Evolutionary conservation across 805 yeast species (phyloP).

Genomic region (Pichia gijzeniarum): DNA sequence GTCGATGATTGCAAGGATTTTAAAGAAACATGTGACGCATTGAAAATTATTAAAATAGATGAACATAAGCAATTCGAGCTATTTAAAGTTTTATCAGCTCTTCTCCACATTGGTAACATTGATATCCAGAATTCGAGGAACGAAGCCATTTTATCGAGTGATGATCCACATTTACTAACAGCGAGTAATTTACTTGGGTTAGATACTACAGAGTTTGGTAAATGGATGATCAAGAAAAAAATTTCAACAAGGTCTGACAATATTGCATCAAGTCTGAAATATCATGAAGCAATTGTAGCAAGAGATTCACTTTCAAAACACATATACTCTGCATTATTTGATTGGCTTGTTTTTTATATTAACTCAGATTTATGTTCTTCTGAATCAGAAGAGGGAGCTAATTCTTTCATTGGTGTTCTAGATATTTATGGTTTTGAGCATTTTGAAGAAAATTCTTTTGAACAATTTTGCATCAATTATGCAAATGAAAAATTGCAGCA

Average conservation of each 20-base stretch:
- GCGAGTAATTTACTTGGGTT: slow-evolving; percentile 82
- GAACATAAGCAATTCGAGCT: slow-evolving; percentile 54
- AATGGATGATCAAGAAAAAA: slow-evolving; percentile 91
- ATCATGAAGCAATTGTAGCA: slow-evolving; percentile 80
- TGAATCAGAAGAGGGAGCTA: slow-evolving; percentile 48
- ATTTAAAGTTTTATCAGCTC: slow-evolving; percentile 75
- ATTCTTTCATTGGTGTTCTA: slow-evolving; percentile 86
- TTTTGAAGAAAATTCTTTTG: slow-evolving; percentile 88
- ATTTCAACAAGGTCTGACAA: slow-evolving; percentile 87
- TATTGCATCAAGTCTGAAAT: slow-evolving; percentile 74
- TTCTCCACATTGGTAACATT: slow-evolving; percentile 89
- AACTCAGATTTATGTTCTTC: slow-evolving; percentile 77
- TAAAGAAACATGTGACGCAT: slow-evolving; percentile 65
- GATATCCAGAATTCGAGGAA: slow-evolving; percentile 76
- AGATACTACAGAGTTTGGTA: slow-evolving; percentile 64
- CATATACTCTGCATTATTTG: slow-evolving; percentile 85
- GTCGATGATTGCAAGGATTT: slow-evolving; percentile 82
- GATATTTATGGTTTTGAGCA: slow-evolving; percentile 98
- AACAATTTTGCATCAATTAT: slow-evolving; percentile 94
- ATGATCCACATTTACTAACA: slow-evolving; percentile 74
- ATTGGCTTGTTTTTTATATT: slow-evolving; percentile 86
- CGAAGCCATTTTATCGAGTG: slow-evolving; percentile 71
- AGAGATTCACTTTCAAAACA: slow-evolving; percentile 94
- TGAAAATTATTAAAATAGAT: slow-evolving; percentile 68
- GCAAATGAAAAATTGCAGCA: slow-evolving; percentile 97